Base-by-base conservation (phyloP, 805 yeast genomes). In the Sungouiozyma ichnusensis region DNA sequence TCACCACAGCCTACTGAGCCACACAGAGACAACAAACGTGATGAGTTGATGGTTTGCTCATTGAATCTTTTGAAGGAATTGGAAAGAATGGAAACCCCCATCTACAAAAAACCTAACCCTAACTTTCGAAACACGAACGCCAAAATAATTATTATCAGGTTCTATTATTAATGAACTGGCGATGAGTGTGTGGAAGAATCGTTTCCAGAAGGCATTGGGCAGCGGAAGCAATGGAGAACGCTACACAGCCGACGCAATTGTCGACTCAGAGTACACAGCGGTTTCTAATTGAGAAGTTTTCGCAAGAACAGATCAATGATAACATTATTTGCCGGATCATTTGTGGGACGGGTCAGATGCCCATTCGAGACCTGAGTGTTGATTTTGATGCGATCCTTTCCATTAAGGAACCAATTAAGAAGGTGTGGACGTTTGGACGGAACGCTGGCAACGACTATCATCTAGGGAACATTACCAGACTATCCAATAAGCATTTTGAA, bases 351-450 rank as follows among this genome's bases (percentile, higher is more conserved):
- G 81, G 80, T 1, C 77, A 73, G 50, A 67, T 72, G 41, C 66
- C 61, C 11, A 67, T 65, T 37, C 63, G 66, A 34, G 81, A 77
- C 55, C 57, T 77, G 11, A 55, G 57, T 37, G 61, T 59, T 2
- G 67, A 65, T 48, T 44, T 57, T 17, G 48, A 55, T 37, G 53
- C 64, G 39, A 49, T 63, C 45, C 17, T 52, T 6, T 41, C 44
- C 17, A 53, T 50, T 29, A 42, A 44, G 16, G 48, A 48, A 24
- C 39, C 63, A 2, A 60, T 60, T 16, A 61, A 60, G 48, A 60
- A 67, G 48, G 60, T 62, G 18, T 85, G 94, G 94, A 57, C 65
- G 5, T 73, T 87, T 63, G 97, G 97, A 0, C 72, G 97, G 49
- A 77, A 81, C 45, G 55, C 62, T 1, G 56, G 62, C 1, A 44